phyloP scores from a whole-genome alignment of 1,284 basidiomycete species.

The Phylloporus sp. region DNA sequence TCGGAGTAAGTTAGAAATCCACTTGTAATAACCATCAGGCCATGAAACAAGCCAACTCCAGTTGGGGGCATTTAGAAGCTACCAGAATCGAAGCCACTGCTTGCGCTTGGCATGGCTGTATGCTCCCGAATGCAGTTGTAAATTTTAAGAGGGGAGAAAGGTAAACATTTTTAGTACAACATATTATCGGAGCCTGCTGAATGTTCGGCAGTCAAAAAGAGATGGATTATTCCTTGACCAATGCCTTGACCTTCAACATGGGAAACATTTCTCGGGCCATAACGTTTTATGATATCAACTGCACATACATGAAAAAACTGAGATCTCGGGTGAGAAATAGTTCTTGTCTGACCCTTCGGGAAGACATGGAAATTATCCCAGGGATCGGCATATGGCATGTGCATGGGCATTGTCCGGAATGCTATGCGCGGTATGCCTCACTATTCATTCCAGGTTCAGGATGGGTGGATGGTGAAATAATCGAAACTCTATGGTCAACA shows the following conservation, averaged over 20 bases:
- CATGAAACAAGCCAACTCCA: constrained; percentile 10
- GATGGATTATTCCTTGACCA: constrained; percentile 30
- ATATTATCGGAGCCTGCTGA: neutral
- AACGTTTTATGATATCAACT: constrained; percentile 24
- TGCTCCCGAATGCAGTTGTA: neutral
- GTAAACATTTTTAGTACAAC: neutral
- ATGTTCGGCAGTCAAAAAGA: constrained; percentile 22
- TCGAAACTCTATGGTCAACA: too few relatives aligned
- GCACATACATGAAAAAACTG: constrained; percentile 18
- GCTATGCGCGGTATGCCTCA: too few relatives aligned
- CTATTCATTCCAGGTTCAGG: too few relatives aligned
- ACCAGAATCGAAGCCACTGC: constrained; percentile 4
- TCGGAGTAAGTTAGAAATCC: neutral
- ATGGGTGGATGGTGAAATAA: too few relatives aligned
- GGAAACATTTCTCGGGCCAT: neutral
- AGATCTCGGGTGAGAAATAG: too few relatives aligned
- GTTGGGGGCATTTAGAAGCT: constrained; percentile 10
- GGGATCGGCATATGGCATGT: too few relatives aligned
- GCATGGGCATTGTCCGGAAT: too few relatives aligned
- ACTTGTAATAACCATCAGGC: constrained; percentile 20
- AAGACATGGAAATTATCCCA: too few relatives aligned
- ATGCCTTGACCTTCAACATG: constrained; percentile 19
- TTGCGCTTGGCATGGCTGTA: constrained; percentile 8
- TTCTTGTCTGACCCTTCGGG: too few relatives aligned
- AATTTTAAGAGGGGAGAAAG: constrained; percentile 2